phyloP scores from a whole-genome alignment of 148 eudicot species.

The Euryodendron excelsum region DNA sequence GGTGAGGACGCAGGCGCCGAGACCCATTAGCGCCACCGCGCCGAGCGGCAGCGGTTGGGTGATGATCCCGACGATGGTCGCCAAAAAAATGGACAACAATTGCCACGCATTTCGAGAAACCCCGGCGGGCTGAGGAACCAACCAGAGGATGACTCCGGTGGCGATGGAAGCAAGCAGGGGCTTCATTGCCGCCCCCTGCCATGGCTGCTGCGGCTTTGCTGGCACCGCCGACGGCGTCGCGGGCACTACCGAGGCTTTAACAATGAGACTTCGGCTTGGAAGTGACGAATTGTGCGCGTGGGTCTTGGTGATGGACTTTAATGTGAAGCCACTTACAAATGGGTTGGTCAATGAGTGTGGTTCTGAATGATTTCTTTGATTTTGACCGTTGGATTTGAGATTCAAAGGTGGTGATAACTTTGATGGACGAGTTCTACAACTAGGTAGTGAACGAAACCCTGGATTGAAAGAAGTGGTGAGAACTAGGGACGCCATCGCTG shows the following conservation, averaged over 20 bases:
- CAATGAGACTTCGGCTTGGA: background rate
- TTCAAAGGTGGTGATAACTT: conserved; percentile 20
- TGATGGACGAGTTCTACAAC: conserved; percentile 24
- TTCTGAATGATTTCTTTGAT: background rate
- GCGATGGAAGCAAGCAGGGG: conserved; percentile 36
- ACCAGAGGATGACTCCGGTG: background rate
- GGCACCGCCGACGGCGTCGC: conserved; percentile 25
- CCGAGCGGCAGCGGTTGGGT: conserved; percentile 90
- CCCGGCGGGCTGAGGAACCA: background rate
- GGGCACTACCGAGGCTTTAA: conserved; percentile 26
- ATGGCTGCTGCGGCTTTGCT: conserved; percentile 34
- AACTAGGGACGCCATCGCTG: conserved; percentile 66
- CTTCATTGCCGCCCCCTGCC: conserved; percentile 68
- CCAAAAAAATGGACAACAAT: background rate
- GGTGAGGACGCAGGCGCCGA: conserved; percentile 78
- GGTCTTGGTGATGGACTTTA: conserved; percentile 11
- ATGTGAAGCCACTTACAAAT: conserved; percentile 8
- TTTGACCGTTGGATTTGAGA: conserved; percentile 14
- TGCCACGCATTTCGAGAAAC: background rate
- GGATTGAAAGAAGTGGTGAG: conserved; percentile 44
- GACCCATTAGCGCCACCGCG: conserved; percentile 79
- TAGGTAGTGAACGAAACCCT: conserved; percentile 33
- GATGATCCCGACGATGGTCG: too few species aligned
- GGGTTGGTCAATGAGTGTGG: background rate
- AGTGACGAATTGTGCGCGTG: background rate